Percentiles rank a stretch among this genome's conserved stretches.
phyloP scores from a whole-genome alignment of 2,329 filamentous ascomycete species.

The Fusarium stilboides region DNA sequence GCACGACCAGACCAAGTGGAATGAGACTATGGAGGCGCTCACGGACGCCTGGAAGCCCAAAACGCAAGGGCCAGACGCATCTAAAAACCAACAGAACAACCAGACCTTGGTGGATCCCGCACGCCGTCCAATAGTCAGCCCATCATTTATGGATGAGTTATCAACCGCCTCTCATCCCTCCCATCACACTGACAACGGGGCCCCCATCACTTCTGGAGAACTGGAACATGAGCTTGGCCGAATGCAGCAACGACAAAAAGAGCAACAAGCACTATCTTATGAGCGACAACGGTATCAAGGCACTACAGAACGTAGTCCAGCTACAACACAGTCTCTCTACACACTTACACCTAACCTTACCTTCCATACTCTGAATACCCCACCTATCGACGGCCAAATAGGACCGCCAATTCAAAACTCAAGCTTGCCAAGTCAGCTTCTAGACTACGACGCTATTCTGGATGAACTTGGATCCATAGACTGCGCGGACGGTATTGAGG shows the following conservation, averaged over 20 bases:
- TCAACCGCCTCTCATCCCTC: constrained; percentile 50
- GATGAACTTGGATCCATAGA: constrained; percentile 68
- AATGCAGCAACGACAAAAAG: constrained; percentile 42
- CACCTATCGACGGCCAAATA: constrained; percentile 39
- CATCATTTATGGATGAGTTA: constrained; percentile 49
- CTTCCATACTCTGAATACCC: constrained; percentile 47
- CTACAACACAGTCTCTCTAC: constrained; percentile 44
- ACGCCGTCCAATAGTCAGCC: constrained; percentile 32
- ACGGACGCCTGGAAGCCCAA: constrained; percentile 48
- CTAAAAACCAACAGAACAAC: constrained; percentile 44
- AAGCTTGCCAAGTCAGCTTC: constrained; percentile 43
- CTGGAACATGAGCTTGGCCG: constrained; percentile 45
- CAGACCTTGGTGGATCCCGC: constrained; percentile 37
- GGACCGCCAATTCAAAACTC: constrained; percentile 42
- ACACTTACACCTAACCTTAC: constrained; percentile 45
- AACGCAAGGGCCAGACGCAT: constrained; percentile 26
- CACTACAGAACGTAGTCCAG: constrained; percentile 42
- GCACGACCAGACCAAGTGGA: constrained; percentile 55
- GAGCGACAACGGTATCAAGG: constrained; percentile 41
- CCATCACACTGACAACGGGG: constrained; percentile 43
- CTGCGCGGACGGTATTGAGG: constrained; percentile 64
- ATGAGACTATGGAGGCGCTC: constrained; percentile 48
- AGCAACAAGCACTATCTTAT: constrained; percentile 42
- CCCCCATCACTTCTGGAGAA: constrained; percentile 44
- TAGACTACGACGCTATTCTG: constrained; percentile 68